Conservation (phyloP, 2,329 filamentous ascomycete genomes). For the Calycina herbarum region DNA sequence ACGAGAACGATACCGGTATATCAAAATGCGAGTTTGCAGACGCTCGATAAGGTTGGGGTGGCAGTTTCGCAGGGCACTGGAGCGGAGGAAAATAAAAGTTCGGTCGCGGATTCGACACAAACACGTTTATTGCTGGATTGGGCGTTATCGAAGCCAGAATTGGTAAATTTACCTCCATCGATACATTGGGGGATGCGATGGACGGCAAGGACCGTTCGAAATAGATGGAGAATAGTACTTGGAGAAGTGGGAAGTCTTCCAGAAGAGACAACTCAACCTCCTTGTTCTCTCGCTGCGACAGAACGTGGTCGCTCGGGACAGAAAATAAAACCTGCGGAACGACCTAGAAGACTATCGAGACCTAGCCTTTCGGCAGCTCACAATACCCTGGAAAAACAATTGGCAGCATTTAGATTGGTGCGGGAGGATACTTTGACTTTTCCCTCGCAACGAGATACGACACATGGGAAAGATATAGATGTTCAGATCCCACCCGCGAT, state of each 20-base stretch:
- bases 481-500: background rate
- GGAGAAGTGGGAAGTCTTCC: constrained; percentile 18
- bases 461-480: background rate
- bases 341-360: background rate
- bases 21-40: constrained; percentile 22
- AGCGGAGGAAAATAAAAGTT: constrained; percentile 15
- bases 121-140: constrained; percentile 21
- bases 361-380: background rate
- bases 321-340: background rate
- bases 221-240: constrained; percentile 28
- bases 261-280: background rate
- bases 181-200: constrained; percentile 26
- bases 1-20: constrained; percentile 22
- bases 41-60: background rate
- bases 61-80: constrained; percentile 9
- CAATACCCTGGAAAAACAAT: constrained; percentile 17
- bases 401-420: constrained; percentile 19
- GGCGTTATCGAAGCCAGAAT: constrained; percentile 17
- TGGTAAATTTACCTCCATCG: constrained; percentile 4
- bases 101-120: constrained; percentile 12
- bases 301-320: background rate
- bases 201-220: constrained; percentile 25
- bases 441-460: constrained; percentile 2
- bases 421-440: constrained; percentile 16
- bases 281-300: background rate